Evolutionary conservation across 495 filamentous ascomycete genomes (phyloP).

Genomic region (Neurospora pannonica): DNA sequence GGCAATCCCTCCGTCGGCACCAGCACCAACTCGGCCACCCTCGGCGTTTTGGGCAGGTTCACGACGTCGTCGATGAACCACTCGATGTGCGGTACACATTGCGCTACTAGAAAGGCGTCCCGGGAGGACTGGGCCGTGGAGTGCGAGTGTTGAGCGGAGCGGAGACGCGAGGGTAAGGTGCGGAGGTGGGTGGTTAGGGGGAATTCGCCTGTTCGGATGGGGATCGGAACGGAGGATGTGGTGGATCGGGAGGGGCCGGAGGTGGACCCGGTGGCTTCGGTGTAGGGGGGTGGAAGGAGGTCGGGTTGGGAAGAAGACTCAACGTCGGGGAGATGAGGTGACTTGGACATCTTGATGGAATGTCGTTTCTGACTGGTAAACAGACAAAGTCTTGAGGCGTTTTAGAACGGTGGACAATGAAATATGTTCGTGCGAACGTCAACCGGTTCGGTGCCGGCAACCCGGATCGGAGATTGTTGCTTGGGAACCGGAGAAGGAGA

Average conservation of each 20-base stretch:
- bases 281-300: slow-evolving; percentile 28
- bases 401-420: not conserved
- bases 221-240: slow-evolving; percentile 6
- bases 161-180: slow-evolving; percentile 30
- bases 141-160: slow-evolving; percentile 19
- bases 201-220: slow-evolving; percentile 10
- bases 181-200: slow-evolving; percentile 30
- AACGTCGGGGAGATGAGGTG: not conserved
- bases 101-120: slow-evolving; percentile 25
- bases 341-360: not conserved
- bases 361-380: not conserved
- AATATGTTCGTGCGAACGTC: not conserved
- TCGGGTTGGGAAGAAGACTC: not conserved
- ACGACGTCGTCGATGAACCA: slow-evolving; percentile 27
- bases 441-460: not conserved
- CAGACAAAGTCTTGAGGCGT: not conserved
- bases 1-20: slow-evolving; percentile 29
- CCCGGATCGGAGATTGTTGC: not conserved
- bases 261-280: slow-evolving; percentile 10
- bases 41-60: slow-evolving; percentile 4
- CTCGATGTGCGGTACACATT: slow-evolving; percentile 28
- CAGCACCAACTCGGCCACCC: slow-evolving; percentile 27
- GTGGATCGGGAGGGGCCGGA: not conserved
- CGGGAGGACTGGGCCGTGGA: slow-evolving; percentile 18
- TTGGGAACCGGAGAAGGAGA: not conserved